Percentiles rank a stretch among this genome's conserved stretches.
These are phyloP conservation scores for Ophiostoma ulmi DNA, from an alignment of 2,329 filamentous ascomycete genomes.

Conservation along the genomic window DNA sequence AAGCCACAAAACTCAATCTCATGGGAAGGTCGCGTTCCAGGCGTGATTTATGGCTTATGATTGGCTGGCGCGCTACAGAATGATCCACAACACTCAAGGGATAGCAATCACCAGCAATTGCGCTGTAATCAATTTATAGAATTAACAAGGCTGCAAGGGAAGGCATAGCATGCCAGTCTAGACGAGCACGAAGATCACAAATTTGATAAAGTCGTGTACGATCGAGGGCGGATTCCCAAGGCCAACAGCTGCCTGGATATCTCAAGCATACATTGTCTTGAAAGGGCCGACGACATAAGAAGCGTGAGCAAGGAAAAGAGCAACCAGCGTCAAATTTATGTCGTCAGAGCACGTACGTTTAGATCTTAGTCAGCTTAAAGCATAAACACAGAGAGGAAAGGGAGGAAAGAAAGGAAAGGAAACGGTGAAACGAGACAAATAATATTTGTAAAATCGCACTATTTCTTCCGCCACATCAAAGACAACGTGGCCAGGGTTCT, in stretches of 20 bases:
- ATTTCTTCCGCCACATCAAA: not conserved
- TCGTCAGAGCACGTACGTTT: not conserved
- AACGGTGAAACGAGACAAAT: not conserved
- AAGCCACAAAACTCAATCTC: slow-evolving; percentile 2
- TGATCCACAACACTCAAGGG: slow-evolving; percentile 7
- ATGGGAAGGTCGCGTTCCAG: slow-evolving; percentile 4
- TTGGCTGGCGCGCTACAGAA: slow-evolving; percentile 11
- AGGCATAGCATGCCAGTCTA: not conserved
- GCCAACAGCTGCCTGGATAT: not conserved
- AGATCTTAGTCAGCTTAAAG: not conserved
- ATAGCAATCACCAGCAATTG: not conserved
- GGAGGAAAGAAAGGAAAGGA: too few species aligned
- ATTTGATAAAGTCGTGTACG: not conserved
- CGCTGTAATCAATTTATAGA: not conserved
- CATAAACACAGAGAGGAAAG: not conserved
- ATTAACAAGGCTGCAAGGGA: slow-evolving; percentile 10
- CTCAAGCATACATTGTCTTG: not conserved
- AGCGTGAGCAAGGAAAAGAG: slow-evolving; percentile 3
- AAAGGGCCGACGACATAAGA: not conserved
- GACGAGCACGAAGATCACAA: not conserved
- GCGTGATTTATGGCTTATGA: not conserved
- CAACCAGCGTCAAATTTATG: not conserved
- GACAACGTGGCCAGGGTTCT: not conserved
- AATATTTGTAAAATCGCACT: not conserved
- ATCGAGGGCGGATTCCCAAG: not conserved